phyloP scores from a whole-genome alignment of 2,329 filamentous ascomycete species.

The Claviceps sp. region DNA sequence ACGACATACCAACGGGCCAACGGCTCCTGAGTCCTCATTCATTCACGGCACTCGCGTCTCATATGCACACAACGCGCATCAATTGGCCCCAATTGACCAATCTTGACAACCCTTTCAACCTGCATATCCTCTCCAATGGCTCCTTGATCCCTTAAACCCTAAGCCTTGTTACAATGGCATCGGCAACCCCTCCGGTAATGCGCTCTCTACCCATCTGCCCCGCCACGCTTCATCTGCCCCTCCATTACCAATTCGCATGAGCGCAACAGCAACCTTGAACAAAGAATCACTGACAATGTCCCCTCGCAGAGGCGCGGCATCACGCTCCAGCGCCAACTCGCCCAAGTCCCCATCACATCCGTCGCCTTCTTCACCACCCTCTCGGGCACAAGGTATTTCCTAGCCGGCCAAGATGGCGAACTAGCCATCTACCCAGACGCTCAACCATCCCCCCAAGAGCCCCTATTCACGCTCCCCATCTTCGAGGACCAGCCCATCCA shows the following conservation, averaged over 20 bases:
- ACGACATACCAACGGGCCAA: too few relatives aligned
- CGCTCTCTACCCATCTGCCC: neutral
- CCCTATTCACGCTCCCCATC: slow-evolving; percentile 31
- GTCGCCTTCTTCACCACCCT: slow-evolving; percentile 34
- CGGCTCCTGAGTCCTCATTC: too few relatives aligned
- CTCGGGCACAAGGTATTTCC: slow-evolving; percentile 26
- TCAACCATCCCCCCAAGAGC: slow-evolving; percentile 10
- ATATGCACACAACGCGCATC: neutral
- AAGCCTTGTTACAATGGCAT: neutral
- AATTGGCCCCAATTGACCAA: neutral
- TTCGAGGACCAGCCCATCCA: slow-evolving; percentile 63
- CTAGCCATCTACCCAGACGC: slow-evolving; percentile 38
- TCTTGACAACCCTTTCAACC: neutral
- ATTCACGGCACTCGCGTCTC: too few relatives aligned
- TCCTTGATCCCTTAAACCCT: neutral
- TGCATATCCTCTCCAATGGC: neutral
- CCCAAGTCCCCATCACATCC: slow-evolving; percentile 45
- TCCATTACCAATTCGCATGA: neutral
- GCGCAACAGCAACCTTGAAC: neutral
- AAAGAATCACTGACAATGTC: neutral
- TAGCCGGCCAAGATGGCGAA: slow-evolving; percentile 47
- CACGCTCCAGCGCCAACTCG: slow-evolving; percentile 21
- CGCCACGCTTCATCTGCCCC: neutral
- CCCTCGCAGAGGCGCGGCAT: neutral
- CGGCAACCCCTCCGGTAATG: neutral